Base-by-base conservation (phyloP, 2,329 filamentous ascomycete species). In the Arthrobotrys sphaeroides region DNA sequence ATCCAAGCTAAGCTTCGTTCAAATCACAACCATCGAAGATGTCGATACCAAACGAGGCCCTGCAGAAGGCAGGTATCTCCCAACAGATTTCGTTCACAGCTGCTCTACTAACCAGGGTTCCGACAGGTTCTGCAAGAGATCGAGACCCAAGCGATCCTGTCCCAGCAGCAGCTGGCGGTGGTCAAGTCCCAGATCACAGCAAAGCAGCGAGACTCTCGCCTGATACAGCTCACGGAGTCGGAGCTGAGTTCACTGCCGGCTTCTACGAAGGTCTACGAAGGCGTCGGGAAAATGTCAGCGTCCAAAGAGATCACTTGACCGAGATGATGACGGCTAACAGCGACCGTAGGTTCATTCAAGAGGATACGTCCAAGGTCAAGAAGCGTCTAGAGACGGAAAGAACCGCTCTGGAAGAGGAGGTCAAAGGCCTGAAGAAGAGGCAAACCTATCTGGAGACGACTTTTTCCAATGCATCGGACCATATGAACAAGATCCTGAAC, bases 401-500 rank as follows among this genome's bases (percentile, higher is more conserved):
- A 69, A 88, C 90, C 80, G 89, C 90, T 61, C 84, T 94, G 77
- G 90, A 93, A 80, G 86, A 87, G 26, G 94, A 97, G 79, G 89
- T 97, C 76, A 87, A 91, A 42, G 90, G 90, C 78, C 84, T 98
- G 78, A 90, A 91, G 79, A 96, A 98, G 87, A 93, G 92, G 83
- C 85, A 97, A 80, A 89, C 94, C 79, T 98, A 97, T 81, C 86
- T 98, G 47, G 94, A 98, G 85, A 96, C 93, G 70, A 98, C 95
- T 57, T 91, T 93, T 82, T 93, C 96, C 85, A 99, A 98, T 81
- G 97, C 93, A 83, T 90, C 91, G 79, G 90, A 94, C 78, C 93
- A 97, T 81, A 90, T 98, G 79, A 91, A 97, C 82, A 91, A 93
- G 83, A 94, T 98, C 81, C 87, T 98, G 81, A 88, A 88, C 81